phyloP scores from a whole-genome alignment of 2,329 filamentous ascomycete species.

The Ascochyta lentis region DNA sequence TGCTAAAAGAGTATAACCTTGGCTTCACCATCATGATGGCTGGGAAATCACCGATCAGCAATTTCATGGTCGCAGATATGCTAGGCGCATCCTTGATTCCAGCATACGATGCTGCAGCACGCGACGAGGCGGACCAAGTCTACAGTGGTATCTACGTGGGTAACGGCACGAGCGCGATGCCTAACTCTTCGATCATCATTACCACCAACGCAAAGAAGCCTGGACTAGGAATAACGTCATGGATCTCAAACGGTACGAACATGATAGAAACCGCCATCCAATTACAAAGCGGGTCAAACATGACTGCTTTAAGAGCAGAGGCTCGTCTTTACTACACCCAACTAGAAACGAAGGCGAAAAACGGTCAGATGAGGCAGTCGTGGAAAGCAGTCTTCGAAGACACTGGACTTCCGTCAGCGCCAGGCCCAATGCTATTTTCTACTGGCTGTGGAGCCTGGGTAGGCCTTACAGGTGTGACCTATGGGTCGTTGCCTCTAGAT shows the following conservation, averaged over 20 bases:
- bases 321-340: constrained; percentile 32
- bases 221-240: constrained; percentile 39
- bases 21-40: constrained; percentile 52
- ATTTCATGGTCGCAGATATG: constrained; percentile 15
- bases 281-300: constrained; percentile 17
- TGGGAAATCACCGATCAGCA: constrained; percentile 24
- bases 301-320: constrained; percentile 14
- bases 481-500: constrained; percentile 31
- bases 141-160: constrained; percentile 38
- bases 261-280: constrained; percentile 28
- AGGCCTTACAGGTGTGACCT: constrained; percentile 29
- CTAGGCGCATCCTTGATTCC: constrained; percentile 27
- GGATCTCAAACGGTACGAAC: constrained; percentile 44
- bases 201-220: constrained; percentile 31
- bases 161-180: background rate
- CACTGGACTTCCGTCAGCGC: constrained; percentile 18
- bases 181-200: constrained; percentile 39
- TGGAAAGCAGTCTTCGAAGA: constrained; percentile 37
- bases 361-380: constrained; percentile 21
- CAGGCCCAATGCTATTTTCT: constrained; percentile 25
- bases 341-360: constrained; percentile 19
- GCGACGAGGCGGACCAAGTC: constrained; percentile 33
- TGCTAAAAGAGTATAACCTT: constrained; percentile 54
- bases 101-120: constrained; percentile 36
- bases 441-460: constrained; percentile 36